Percentiles rank a stretch among this genome's conserved stretches.
Conservation (phyloP, 805 yeast species). For the Candida lessepsii region DNA sequence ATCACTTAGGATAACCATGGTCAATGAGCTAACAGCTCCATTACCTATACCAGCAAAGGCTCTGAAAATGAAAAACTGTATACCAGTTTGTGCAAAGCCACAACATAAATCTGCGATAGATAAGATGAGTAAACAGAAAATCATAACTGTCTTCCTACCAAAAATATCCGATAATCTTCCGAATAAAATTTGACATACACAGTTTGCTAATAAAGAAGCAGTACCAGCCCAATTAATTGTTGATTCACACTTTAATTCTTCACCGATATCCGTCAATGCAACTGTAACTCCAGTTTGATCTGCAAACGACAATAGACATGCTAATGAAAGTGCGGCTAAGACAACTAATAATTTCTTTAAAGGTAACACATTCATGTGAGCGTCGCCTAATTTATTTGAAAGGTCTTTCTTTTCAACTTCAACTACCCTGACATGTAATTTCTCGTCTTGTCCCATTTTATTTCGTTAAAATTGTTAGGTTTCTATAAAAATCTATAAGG, state of each 20-base stretch:
- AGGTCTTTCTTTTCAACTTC: constrained; percentile 10
- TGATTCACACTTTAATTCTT: constrained; percentile 44
- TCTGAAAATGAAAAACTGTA: constrained; percentile 50
- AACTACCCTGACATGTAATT: constrained; percentile 7
- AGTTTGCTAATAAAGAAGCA: constrained; percentile 48
- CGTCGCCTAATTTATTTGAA: constrained; percentile 31
- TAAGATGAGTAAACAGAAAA: constrained; percentile 39
- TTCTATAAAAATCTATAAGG: too few relatives aligned
- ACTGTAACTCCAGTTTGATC: constrained; percentile 52
- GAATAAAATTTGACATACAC: constrained; percentile 50
- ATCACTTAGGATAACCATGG: constrained; percentile 56
- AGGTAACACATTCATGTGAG: constrained; percentile 43
- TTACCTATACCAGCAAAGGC: constrained; percentile 57
- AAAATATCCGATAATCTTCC: constrained; percentile 58
- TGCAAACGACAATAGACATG: constrained; percentile 42
- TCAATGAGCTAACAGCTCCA: constrained; percentile 51
- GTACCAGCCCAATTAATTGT: constrained; percentile 63
- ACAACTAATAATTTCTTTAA: constrained; percentile 36
- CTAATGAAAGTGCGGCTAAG: constrained; percentile 37
- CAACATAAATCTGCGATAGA: constrained; percentile 48
- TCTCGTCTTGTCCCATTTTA: constrained; percentile 4
- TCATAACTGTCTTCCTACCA: constrained; percentile 47
- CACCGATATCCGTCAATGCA: constrained; percentile 48
- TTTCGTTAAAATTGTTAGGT: neutral
- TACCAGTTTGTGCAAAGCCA: constrained; percentile 49